Evolutionary conservation across 2,329 filamentous ascomycete species (phyloP).

Genomic region (Fonsecaea monophora): DNA sequence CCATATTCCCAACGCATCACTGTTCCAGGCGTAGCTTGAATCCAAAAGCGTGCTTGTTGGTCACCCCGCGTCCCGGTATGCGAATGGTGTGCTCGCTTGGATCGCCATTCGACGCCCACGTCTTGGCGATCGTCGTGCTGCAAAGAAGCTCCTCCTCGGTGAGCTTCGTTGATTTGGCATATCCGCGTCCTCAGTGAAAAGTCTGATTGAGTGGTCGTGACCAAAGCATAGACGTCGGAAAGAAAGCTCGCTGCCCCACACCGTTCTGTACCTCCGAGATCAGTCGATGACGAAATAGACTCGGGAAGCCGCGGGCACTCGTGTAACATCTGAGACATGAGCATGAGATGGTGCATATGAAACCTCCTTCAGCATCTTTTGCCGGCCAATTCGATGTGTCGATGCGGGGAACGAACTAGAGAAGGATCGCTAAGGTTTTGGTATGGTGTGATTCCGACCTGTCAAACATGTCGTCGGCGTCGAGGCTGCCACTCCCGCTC

Average conservation of each 20-base stretch:
- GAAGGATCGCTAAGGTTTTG: not conserved
- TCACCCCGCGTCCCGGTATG: not conserved
- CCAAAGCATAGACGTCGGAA: not conserved
- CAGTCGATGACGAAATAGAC: conserved; percentile 7
- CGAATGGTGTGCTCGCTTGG: not conserved
- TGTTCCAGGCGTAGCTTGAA: not conserved
- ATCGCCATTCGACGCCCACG: conserved; percentile 2
- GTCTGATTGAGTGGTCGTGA: not conserved
- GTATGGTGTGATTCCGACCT: conserved; percentile 3
- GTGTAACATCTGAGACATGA: conserved; percentile 8
- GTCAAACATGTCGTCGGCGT: not conserved
- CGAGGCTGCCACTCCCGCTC: not conserved
- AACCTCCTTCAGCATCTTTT: not conserved
- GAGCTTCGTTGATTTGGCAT: not conserved
- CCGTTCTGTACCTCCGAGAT: not conserved
- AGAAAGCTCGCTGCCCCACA: not conserved
- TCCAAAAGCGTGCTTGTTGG: not conserved
- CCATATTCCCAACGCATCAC: conserved; percentile 1
- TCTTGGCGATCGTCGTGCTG: conserved; percentile 7
- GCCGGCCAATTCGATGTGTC: not conserved
- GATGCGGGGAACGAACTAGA: not conserved
- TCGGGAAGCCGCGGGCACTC: not conserved
- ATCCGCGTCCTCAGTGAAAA: not conserved
- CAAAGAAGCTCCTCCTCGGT: not conserved
- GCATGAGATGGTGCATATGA: conserved; percentile 7